A percentile compares a stretch with the other conserved stretches of the same genome.
Evolutionary conservation across 2,329 filamentous ascomycete genomes (phyloP).

Genomic region (Aspergillus japonicus): DNA sequence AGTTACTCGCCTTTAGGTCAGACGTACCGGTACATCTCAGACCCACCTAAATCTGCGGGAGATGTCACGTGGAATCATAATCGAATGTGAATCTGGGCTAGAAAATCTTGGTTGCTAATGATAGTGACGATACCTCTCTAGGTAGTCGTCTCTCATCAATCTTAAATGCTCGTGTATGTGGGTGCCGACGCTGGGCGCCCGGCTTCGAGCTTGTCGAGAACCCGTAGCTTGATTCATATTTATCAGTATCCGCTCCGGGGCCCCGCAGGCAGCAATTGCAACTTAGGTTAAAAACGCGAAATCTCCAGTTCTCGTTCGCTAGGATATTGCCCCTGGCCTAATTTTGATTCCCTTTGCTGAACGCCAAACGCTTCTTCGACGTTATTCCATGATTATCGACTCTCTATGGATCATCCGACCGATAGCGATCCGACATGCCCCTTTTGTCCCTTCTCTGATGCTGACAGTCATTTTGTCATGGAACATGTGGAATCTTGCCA

Average conservation of each 20-base stretch:
- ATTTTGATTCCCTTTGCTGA: background rate
- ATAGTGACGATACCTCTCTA: too few species aligned
- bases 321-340: background rate
- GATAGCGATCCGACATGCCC: conserved; percentile 36
- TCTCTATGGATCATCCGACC: conserved; percentile 21
- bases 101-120: too few species aligned
- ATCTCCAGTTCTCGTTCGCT: background rate
- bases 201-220: too few species aligned
- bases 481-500: conserved; percentile 49
- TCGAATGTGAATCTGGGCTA: background rate
- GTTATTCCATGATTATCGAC: background rate
- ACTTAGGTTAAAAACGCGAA: background rate
- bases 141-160: background rate
- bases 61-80: background rate
- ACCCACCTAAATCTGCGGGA: background rate
- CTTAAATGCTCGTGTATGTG: background rate
- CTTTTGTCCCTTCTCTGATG: conserved; percentile 46
- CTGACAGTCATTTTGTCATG: conserved; percentile 39
- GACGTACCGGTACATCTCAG: background rate
- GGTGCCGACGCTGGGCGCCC: background rate
- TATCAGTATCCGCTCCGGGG: background rate
- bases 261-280: background rate
- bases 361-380: background rate
- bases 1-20: too few species aligned
- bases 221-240: too few species aligned